Percentiles rank a stretch among this genome's conserved stretches.
phyloP scores from a whole-genome alignment of 192 early-diverging fungal genomes.

The Lobosporangium transversale region DNA sequence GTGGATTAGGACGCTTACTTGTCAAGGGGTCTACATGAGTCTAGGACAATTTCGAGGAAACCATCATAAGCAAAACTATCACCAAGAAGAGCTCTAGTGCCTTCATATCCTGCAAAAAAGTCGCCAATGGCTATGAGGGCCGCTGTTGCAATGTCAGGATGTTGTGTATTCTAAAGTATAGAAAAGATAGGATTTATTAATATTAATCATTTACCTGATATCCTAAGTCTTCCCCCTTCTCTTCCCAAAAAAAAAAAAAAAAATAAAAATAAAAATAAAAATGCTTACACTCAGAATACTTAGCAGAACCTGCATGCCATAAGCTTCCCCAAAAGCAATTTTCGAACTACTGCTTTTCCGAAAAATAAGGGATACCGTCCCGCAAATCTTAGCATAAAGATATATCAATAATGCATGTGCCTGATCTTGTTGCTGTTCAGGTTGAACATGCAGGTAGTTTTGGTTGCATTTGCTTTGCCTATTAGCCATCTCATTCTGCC shows the following conservation, averaged over 20 bases:
- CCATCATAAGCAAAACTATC: constrained; percentile 54
- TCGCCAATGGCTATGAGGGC: constrained; percentile 52
- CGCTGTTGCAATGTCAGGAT: constrained; percentile 51
- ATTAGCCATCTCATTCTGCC: constrained; percentile 26
- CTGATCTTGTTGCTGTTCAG: constrained; percentile 38
- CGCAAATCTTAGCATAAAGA: constrained; percentile 53
- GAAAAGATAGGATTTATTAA: not conserved
- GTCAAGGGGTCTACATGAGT: constrained; percentile 50
- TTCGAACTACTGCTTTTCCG: constrained; percentile 41
- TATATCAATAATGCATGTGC: constrained; percentile 37
- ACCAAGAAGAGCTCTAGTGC: constrained; percentile 34
- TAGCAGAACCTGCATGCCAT: constrained; percentile 50
- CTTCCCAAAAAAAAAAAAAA: too few relatives aligned
- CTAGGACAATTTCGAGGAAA: constrained; percentile 49
- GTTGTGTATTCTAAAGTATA: constrained; percentile 30
- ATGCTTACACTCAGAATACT: constrained; percentile 46
- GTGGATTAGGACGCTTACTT: constrained; percentile 52
- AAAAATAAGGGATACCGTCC: constrained; percentile 47
- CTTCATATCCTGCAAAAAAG: constrained; percentile 54
- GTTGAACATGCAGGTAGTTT: constrained; percentile 20
- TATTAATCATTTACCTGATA: too few relatives aligned
- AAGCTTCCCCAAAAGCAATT: constrained; percentile 46
- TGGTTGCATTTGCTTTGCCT: constrained; percentile 15
- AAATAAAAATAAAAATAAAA: too few relatives aligned
- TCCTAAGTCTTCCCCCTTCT: too few relatives aligned